Conservation (phyloP, 768 basidiomycete species). For the Fomitopsis pulvina region DNA sequence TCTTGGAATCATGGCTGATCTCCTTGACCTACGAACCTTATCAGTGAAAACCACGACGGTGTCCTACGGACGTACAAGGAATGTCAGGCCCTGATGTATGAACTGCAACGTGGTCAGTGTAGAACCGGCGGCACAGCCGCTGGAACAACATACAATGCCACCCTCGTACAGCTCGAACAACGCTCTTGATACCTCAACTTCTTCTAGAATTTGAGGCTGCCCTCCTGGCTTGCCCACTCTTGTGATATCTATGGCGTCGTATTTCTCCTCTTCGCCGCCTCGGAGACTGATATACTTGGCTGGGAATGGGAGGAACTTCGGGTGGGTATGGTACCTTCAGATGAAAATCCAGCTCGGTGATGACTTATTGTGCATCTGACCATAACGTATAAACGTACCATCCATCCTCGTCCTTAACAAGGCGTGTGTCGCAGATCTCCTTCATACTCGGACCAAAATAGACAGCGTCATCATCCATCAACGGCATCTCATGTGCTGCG, state of each 20-base stretch:
- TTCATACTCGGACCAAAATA: constrained; percentile 67
- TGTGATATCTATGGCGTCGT: constrained; percentile 63
- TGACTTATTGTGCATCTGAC: not conserved
- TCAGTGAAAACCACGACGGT: not conserved
- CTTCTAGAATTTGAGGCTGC: constrained; percentile 54
- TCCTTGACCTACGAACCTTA: constrained; percentile 51
- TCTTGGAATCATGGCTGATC: constrained; percentile 70
- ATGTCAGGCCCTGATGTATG: constrained; percentile 82
- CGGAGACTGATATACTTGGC: constrained; percentile 68
- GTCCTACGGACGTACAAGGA: constrained; percentile 44
- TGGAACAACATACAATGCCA: constrained; percentile 59
- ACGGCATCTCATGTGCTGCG: constrained; percentile 80
- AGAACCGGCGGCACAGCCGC: constrained; percentile 2
- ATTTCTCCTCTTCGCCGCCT: constrained; percentile 72
- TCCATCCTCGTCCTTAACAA: constrained; percentile 69
- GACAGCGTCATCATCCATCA: constrained; percentile 52
- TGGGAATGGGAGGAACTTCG: constrained; percentile 74
- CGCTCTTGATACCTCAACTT: constrained; percentile 76
- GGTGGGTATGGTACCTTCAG: constrained; percentile 76
- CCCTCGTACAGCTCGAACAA: constrained; percentile 90
- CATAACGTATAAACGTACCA: constrained; percentile 66
- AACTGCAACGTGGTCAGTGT: constrained; percentile 40
- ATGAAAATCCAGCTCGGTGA: not conserved
- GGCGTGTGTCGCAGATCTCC: constrained; percentile 52
- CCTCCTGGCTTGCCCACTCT: constrained; percentile 31